Percentiles rank a stretch among this genome's conserved stretches.
phyloP scores from a whole-genome alignment of 1,139 yeast genomes.

The Candida tropicalis region DNA sequence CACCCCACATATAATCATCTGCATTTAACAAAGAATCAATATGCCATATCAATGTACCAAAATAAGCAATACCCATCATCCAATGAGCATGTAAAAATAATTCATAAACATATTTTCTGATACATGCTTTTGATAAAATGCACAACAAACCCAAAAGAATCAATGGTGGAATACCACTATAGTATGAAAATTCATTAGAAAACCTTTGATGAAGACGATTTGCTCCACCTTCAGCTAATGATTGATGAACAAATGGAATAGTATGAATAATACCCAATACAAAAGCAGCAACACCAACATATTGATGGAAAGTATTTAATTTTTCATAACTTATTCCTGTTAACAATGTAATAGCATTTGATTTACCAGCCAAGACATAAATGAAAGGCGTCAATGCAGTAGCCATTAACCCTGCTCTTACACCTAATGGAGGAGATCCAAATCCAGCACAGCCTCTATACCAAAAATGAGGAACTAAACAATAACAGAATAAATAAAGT shows the following conservation, averaged over 20 bases:
- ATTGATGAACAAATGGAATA: conserved; percentile 54
- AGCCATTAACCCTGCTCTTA: conserved; percentile 56
- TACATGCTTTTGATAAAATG: conserved; percentile 43
- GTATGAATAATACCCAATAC: conserved; percentile 56
- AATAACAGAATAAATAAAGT: conserved; percentile 48
- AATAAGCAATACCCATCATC: conserved; percentile 57
- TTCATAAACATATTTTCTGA: conserved; percentile 53
- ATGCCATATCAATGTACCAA: conserved; percentile 57
- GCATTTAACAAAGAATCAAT: conserved; percentile 38
- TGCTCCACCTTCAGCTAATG: conserved; percentile 54
- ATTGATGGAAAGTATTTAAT: conserved; percentile 55
- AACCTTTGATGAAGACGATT: conserved; percentile 21
- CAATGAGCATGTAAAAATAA: conserved; percentile 59
- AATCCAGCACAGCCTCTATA: conserved; percentile 58
- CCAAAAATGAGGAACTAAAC: conserved; percentile 55
- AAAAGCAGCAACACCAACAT: conserved; percentile 47
- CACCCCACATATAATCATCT: conserved; percentile 55
- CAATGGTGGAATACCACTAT: conserved; percentile 46
- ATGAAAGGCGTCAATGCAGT: conserved; percentile 56
- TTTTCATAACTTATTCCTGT: conserved; percentile 62
- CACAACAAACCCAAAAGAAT: conserved; percentile 50
- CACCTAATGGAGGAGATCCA: conserved; percentile 68
- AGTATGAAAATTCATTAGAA: conserved; percentile 21
- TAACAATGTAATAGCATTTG: conserved; percentile 50
- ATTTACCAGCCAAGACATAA: conserved; percentile 54